These are phyloP conservation scores for Carex littledalei DNA, from an alignment of 176 grass and related monocot genomes.

Conservation along the genomic window DNA sequence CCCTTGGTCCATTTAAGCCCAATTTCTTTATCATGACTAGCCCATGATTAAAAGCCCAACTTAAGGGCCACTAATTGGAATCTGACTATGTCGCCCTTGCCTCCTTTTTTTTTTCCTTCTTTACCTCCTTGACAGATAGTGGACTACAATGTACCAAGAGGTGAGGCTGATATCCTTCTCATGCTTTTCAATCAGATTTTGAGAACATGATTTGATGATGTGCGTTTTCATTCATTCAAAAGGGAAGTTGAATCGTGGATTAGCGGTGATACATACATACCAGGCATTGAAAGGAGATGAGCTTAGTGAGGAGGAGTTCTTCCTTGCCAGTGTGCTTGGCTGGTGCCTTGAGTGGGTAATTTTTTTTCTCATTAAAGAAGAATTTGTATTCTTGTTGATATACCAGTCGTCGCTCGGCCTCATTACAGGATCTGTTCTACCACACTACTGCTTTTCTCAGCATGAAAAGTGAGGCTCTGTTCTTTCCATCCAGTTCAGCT, in stretches of 20 bases:
- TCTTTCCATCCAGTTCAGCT: not conserved
- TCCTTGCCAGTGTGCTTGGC: constrained; percentile 52
- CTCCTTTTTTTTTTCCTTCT: not conserved
- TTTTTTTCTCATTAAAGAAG: not conserved
- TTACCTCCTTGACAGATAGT: constrained; percentile 26
- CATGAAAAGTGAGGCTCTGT: not conserved
- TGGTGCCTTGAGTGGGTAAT: constrained; percentile 85
- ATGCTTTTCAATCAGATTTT: not conserved
- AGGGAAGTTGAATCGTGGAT: constrained; percentile 56
- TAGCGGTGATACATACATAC: constrained; percentile 47
- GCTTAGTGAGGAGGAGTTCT: constrained; percentile 45
- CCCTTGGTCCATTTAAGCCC: not conserved
- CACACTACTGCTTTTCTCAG: not conserved
- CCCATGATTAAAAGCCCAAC: not conserved
- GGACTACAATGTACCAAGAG: constrained; percentile 48
- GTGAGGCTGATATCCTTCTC: constrained; percentile 15
- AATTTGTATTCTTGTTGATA: not conserved
- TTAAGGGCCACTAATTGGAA: not conserved
- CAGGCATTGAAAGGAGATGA: constrained; percentile 47
- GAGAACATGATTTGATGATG: not conserved
- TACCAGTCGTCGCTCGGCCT: not conserved
- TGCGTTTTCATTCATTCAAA: not conserved
- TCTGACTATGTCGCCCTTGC: not conserved
- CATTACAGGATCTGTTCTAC: no score
- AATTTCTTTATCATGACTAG: not conserved